These are phyloP conservation scores for Ananas comosus DNA, from an alignment of 176 grass and related monocot genomes.

Conservation along the genomic window DNA sequence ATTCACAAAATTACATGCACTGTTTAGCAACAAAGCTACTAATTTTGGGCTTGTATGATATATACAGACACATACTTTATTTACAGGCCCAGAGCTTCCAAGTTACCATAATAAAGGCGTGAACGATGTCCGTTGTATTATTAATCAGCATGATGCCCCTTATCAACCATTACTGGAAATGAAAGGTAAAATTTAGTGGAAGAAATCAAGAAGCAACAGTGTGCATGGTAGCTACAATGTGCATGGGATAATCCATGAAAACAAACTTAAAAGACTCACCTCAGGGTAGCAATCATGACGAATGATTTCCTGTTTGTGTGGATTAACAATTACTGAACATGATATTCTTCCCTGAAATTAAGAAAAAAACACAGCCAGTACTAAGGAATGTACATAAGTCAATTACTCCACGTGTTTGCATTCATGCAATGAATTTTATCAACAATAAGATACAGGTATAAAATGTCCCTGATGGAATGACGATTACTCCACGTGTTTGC, in stretches of 20 bases:
- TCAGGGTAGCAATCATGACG: slow-evolving; percentile 3
- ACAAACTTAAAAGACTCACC: not conserved
- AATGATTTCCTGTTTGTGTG: not conserved
- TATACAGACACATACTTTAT: too few relatives aligned
- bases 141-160: not conserved
- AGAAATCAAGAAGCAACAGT: not conserved
- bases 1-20: too few relatives aligned
- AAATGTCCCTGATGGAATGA: too few relatives aligned
- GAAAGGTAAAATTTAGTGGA: not conserved
- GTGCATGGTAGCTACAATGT: not conserved
- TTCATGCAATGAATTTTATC: too few relatives aligned
- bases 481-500: too few relatives aligned
- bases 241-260: not conserved
- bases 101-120: too few relatives aligned
- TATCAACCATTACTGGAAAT: slow-evolving; percentile 1
- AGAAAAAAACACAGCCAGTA: not conserved
- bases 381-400: too few relatives aligned
- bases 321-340: slow-evolving; percentile 6
- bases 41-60: too few relatives aligned
- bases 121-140: not conserved
- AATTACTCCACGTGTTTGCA: too few relatives aligned
- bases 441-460: too few relatives aligned
- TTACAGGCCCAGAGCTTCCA: too few relatives aligned
- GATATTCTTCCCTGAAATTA: slow-evolving; percentile 6
- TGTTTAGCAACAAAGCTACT: too few relatives aligned